Percentiles rank a stretch among this genome's conserved stretches.
Evolutionary conservation across 2,329 filamentous ascomycete genomes (phyloP).

Genomic region (Biscogniauxia sp.): DNA sequence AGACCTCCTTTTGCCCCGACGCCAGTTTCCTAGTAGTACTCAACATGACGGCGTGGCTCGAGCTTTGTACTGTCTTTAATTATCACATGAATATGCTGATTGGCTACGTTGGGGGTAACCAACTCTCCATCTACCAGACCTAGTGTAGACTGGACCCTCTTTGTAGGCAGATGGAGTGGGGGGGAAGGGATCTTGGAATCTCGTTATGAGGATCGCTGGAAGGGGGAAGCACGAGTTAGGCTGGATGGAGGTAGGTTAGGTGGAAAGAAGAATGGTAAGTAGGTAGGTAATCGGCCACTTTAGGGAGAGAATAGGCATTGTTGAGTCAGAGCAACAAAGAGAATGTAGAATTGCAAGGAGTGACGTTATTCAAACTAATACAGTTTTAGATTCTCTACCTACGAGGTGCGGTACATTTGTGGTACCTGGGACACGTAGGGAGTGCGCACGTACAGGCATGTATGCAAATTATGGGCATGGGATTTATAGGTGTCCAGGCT

Average conservation of each 20-base stretch:
- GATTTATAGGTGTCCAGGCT: background rate
- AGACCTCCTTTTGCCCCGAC: background rate
- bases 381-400: background rate
- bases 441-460: background rate
- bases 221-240: background rate
- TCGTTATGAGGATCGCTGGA: slow-evolving; percentile 9
- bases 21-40: background rate
- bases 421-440: background rate
- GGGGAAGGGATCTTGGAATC: background rate
- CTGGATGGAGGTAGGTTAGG: background rate
- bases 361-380: background rate
- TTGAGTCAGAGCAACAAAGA: background rate
- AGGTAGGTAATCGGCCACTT: too few species aligned
- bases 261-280: background rate
- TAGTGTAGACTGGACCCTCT: background rate
- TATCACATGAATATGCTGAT: background rate
- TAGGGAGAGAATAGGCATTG: background rate
- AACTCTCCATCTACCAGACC: background rate
- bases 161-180: background rate
- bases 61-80: slow-evolving; percentile 4
- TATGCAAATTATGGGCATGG: background rate
- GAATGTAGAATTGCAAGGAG: background rate
- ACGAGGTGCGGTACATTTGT: background rate
- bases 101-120: background rate
- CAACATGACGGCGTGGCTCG: slow-evolving; percentile 4